Conservation (phyloP, 331 rosid species). For the Malus hybrid region DNA sequence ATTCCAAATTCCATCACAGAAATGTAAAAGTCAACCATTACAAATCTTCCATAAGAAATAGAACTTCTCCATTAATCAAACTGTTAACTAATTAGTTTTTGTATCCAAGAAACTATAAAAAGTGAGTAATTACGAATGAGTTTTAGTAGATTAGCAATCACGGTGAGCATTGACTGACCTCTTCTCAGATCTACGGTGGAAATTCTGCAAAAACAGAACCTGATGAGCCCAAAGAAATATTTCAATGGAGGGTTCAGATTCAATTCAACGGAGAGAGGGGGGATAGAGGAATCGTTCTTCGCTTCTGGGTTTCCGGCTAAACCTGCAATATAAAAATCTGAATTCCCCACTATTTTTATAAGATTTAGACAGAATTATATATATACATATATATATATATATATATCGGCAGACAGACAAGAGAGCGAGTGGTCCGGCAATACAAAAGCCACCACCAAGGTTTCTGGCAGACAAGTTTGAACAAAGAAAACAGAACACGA, state of each 20-base stretch:
- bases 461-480: conserved; percentile 3
- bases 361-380: background rate
- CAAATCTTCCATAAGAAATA: background rate
- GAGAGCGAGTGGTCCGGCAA: background rate
- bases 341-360: background rate
- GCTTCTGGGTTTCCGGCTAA: conserved; percentile 1
- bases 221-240: background rate
- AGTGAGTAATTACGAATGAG: background rate
- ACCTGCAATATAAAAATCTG: conserved; percentile 9
- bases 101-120: background rate
- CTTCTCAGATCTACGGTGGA: conserved; percentile 27
- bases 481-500: background rate
- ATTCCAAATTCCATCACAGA: background rate
- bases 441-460: conserved; percentile 23
- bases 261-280: background rate
- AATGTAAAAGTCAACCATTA: background rate
- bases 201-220: background rate
- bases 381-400: no score
- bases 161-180: conserved; percentile 27
- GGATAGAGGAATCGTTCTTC: background rate
- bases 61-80: background rate
- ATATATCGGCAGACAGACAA: background rate
- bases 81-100: background rate
- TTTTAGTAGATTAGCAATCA: background rate
- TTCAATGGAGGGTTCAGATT: conserved; percentile 1